These are phyloP conservation scores for Camellia lanceoleosa DNA, from an alignment of 148 eudicot species.

Conservation along the genomic window DNA sequence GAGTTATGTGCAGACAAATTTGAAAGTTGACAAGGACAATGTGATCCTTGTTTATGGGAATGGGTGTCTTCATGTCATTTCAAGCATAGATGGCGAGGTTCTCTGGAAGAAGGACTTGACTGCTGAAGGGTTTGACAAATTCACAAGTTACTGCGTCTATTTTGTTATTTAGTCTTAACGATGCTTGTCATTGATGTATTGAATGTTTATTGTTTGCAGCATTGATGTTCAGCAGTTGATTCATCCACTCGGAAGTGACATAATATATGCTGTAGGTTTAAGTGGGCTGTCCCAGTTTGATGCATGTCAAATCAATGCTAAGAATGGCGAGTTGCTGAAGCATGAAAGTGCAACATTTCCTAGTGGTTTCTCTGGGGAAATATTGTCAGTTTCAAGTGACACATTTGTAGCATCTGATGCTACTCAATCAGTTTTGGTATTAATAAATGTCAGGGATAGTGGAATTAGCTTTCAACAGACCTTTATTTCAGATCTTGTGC, in stretches of 20 bases:
- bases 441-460: conserved; percentile 54
- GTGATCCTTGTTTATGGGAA: conserved; percentile 66
- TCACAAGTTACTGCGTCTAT: conserved; percentile 6
- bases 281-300: conserved; percentile 50
- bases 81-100: conserved; percentile 84
- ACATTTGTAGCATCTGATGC: conserved; percentile 70
- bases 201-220: conserved; percentile 48
- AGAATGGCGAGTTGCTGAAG: conserved; percentile 70
- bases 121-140: conserved; percentile 58
- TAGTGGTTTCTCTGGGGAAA: conserved; percentile 68
- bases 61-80: conserved; percentile 75
- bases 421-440: conserved; percentile 48
- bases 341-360: conserved; percentile 44
- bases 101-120: conserved; percentile 73
- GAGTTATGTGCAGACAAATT: conserved; percentile 53
- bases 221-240: conserved; percentile 64
- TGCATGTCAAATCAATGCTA: conserved; percentile 53
- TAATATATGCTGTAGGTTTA: conserved; percentile 64
- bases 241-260: conserved; percentile 57
- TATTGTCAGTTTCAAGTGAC: conserved; percentile 55
- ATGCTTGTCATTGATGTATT: conserved; percentile 8
- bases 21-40: conserved; percentile 66
- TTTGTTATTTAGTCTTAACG: neutral
- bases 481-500: conserved; percentile 54
- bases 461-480: conserved; percentile 48